These are phyloP conservation scores for Teratosphaeriaceae sp. DNA, from an alignment of 2,329 filamentous ascomycete species.

Conservation along the genomic window DNA sequence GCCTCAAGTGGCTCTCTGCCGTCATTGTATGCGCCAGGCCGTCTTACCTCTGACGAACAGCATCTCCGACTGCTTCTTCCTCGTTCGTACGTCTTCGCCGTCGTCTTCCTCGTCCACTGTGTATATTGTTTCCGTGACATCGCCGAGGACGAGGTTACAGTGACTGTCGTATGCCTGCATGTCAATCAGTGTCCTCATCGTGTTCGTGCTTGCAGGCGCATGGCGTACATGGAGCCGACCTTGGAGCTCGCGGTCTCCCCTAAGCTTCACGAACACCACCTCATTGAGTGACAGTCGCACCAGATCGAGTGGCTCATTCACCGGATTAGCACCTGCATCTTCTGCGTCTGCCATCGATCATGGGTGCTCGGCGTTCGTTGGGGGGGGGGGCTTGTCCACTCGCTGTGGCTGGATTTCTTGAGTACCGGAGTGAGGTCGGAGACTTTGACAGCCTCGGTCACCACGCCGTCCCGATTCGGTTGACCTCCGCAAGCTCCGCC, in stretches of 20 bases:
- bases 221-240: slow-evolving; percentile 80
- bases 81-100: slow-evolving; percentile 70
- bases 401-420: background rate
- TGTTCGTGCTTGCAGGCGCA: background rate
- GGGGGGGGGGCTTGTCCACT: background rate
- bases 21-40: slow-evolving; percentile 4
- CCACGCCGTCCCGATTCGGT: no score
- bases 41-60: slow-evolving; percentile 88
- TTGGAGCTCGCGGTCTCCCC: slow-evolving; percentile 92
- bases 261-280: slow-evolving; percentile 92
- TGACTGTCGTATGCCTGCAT: slow-evolving; percentile 97
- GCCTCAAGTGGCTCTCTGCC: background rate
- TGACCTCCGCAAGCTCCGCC: background rate
- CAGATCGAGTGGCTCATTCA: slow-evolving; percentile 89
- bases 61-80: slow-evolving; percentile 98
- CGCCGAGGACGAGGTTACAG: slow-evolving; percentile 92
- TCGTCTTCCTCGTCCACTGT: slow-evolving; percentile 80
- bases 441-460: no score
- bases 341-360: slow-evolving; percentile 73
- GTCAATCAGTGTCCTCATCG: background rate
- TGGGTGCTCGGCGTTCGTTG: background rate
- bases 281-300: slow-evolving; percentile 93
- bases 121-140: slow-evolving; percentile 97
- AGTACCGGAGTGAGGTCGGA: slow-evolving; percentile 3
- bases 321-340: slow-evolving; percentile 50